Base-by-base conservation (phyloP, 73 alveolate genomes). In the Paramecium sexaurelia region DNA sequence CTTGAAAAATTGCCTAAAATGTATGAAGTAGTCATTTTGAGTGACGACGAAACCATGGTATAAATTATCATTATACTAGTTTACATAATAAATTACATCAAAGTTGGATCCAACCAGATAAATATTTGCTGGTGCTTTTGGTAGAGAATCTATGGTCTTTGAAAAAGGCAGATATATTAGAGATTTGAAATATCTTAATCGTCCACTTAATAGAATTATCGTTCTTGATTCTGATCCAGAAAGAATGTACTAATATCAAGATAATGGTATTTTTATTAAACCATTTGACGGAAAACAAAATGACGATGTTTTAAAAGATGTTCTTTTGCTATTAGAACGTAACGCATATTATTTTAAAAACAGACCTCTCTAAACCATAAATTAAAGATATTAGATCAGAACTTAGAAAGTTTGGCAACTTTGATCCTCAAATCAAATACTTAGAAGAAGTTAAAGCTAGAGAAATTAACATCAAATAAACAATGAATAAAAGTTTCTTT, bases 11-110 rank as follows among this genome's bases (percentile, higher is more conserved):
- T 96, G 86, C 55, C 97, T 66, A 75, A 92, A 19, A 67, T 83
- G 84, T 96, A 96, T 87, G 99, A 96, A 87, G 95, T 96, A 0
- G 98, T 96, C 6, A 91, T 96, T 55, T 96, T 96, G 43, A 94
- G 98, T 33, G 98, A 96, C 47, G 99, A 96, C 87, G 99, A 96
- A 26, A 82, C 87, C 37, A 36, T 90, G 71, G 86, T 71, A 71
- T 36, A 3, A 13, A 32, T 35, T 9, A 13, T 92, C 24, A 93
- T 94, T 22, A 93, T 19, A 15, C 43, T n/a, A 71, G 86, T 93
- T 66, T 94, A 96, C 73, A 51, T 95, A 51, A 61, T 29, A 43
- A 75, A 37, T 91, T 35, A 78, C 96, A 29, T 95, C 96, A 27
- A 92, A 94, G 8, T 87, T 96, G 13, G 99, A 96, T 88, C 98